Evolutionary conservation across 306 rosid species (phyloP).

Genomic region (Castanospermum australe): DNA sequence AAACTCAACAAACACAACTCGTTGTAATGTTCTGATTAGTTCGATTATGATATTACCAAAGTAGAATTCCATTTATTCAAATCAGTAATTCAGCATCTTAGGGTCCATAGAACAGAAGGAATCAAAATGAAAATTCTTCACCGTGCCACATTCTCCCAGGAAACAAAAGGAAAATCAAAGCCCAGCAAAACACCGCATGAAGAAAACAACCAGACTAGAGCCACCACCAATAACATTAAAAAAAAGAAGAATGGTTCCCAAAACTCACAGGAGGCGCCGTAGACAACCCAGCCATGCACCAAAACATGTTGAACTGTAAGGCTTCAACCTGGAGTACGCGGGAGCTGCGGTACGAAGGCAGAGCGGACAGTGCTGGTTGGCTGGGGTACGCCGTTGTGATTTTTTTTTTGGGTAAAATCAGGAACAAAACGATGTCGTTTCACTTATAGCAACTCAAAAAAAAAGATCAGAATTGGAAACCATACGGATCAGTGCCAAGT

Average conservation of each 20-base stretch:
- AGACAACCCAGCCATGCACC: constrained; percentile 83
- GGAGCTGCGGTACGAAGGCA: no score
- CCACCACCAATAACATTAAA: not conserved
- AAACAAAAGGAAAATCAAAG: not conserved
- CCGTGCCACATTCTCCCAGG: constrained; percentile 25
- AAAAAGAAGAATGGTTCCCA: not conserved
- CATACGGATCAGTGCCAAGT: no score
- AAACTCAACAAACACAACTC: not conserved
- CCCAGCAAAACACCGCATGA: not conserved
- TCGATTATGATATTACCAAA: not conserved
- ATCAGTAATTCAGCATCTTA: no score
- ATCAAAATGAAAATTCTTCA: not conserved
- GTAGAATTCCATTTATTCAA: not conserved
- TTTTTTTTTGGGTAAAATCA: no score
- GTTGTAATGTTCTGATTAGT: no score
- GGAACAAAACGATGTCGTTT: no score
- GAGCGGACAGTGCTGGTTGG: no score
- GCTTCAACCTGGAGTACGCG: no score
- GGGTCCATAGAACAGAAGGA: not conserved
- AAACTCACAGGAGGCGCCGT: constrained; percentile 79
- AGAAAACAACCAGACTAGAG: not conserved
- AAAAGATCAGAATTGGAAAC: no score
- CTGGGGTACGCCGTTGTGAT: no score
- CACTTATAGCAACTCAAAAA: no score
- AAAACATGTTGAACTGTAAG: constrained; percentile 70